Conservation (phyloP, 345 rosid genomes). For the Excoecaria agallocha region DNA sequence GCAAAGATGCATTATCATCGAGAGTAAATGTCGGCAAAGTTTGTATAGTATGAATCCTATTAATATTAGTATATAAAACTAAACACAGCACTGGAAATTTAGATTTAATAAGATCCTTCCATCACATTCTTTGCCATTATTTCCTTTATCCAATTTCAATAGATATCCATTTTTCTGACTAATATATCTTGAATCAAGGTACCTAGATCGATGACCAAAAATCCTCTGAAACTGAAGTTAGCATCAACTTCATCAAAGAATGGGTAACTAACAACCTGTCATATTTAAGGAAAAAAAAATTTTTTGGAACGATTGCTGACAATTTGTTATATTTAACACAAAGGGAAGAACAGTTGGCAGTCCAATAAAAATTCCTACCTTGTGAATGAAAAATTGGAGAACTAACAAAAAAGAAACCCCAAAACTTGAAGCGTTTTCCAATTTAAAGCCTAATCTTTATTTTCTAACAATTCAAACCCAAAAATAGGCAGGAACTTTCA, state of each 20-base stretch:
- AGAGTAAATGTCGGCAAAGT: not conserved
- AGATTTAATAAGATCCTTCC: not conserved
- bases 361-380: not conserved
- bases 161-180: not conserved
- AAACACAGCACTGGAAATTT: not conserved
- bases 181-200: not conserved
- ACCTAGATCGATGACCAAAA: not conserved
- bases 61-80: not conserved
- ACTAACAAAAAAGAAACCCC: too few relatives aligned
- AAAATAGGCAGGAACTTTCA: too few relatives aligned
- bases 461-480: too few relatives aligned
- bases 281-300: not conserved
- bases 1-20: not conserved
- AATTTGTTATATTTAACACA: not conserved
- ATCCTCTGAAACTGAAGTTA: not conserved
- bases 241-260: not conserved
- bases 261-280: not conserved
- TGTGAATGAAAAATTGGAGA: not conserved
- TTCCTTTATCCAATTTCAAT: not conserved
- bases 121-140: not conserved
- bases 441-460: too few relatives aligned
- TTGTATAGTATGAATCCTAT: not conserved
- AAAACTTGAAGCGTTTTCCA: too few relatives aligned
- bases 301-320: not conserved
- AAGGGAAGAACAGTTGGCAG: not conserved